Evolutionary conservation across 1,284 basidiomycete genomes (phyloP).

Genomic region (Earliella scabrosa): DNA sequence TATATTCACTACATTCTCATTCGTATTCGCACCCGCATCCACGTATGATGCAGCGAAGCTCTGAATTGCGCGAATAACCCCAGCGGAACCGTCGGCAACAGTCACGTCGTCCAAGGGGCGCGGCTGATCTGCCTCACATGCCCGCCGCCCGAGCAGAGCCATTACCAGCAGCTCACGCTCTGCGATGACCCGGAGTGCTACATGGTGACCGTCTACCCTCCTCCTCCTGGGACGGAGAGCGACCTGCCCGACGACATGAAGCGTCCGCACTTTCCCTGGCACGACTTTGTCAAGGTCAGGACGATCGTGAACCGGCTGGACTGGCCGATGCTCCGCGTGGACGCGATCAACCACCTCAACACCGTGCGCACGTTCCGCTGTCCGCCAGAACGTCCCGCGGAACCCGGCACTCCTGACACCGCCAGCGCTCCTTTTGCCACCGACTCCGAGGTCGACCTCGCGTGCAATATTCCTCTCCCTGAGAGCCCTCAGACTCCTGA

Average conservation of each 20-base stretch:
- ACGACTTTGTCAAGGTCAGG: slow-evolving; percentile 16
- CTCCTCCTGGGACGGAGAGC: no score
- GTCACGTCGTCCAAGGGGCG: slow-evolving; percentile 6
- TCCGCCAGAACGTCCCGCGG: neutral
- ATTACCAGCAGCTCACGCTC: slow-evolving; percentile 1
- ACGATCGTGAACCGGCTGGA: slow-evolving; percentile 3
- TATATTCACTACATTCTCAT: no score
- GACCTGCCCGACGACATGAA: neutral
- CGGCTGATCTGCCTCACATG: slow-evolving; percentile 12
- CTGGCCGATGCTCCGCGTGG: neutral
- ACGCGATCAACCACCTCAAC: neutral
- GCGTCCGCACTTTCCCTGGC: slow-evolving; percentile 2
- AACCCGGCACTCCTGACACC: no score
- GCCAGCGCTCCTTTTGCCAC: no score
- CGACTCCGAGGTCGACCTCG: no score
- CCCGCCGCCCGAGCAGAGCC: neutral
- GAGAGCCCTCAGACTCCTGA: no score
- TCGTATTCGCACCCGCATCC: no score
- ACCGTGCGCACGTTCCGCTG: neutral
- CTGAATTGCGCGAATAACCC: no score
- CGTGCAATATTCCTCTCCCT: no score
- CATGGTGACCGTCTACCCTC: neutral
- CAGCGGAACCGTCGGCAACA: no score
- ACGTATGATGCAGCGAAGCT: no score
- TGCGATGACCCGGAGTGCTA: slow-evolving; percentile 12